phyloP scores from a whole-genome alignment of 1,139 yeast genomes.

The Trichomonascaceae sp. region DNA sequence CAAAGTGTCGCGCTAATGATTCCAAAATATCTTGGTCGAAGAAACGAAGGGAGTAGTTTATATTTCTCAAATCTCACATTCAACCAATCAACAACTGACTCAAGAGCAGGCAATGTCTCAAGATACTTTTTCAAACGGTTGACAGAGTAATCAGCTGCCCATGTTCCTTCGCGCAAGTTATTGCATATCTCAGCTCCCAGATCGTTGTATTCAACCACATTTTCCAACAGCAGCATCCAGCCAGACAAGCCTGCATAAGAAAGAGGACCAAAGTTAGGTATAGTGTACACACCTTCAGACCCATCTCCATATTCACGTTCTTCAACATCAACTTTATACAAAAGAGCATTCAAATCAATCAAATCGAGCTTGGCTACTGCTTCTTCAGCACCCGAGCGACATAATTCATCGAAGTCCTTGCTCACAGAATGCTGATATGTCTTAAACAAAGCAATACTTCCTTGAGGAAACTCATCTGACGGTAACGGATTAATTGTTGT shows the following conservation, averaged over 20 bases:
- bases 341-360: slow-evolving; percentile 65
- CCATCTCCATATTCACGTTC: slow-evolving; percentile 80
- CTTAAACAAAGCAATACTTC: slow-evolving; percentile 78
- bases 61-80: slow-evolving; percentile 58
- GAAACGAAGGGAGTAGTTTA: slow-evolving; percentile 63
- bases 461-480: slow-evolving; percentile 61
- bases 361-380: slow-evolving; percentile 59
- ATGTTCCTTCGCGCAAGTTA: slow-evolving; percentile 73
- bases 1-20: slow-evolving; percentile 73
- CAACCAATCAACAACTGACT: slow-evolving; percentile 63
- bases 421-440: slow-evolving; percentile 58
- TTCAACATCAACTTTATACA: slow-evolving; percentile 79
- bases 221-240: slow-evolving; percentile 67
- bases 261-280: slow-evolving; percentile 68
- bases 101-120: slow-evolving; percentile 41
- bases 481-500: slow-evolving; percentile 48
- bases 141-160: slow-evolving; percentile 82
- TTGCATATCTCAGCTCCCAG: slow-evolving; percentile 78
- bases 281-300: slow-evolving; percentile 58
- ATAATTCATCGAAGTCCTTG: slow-evolving; percentile 53
- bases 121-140: slow-evolving; percentile 56
- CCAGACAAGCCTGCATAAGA: slow-evolving; percentile 92
- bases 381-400: slow-evolving; percentile 66
- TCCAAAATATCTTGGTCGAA: slow-evolving; percentile 84
- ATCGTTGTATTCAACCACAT: slow-evolving; percentile 62